Evolutionary conservation across 1,284 basidiomycete genomes (phyloP).

Genomic region (Malassezia psittaci): DNA sequence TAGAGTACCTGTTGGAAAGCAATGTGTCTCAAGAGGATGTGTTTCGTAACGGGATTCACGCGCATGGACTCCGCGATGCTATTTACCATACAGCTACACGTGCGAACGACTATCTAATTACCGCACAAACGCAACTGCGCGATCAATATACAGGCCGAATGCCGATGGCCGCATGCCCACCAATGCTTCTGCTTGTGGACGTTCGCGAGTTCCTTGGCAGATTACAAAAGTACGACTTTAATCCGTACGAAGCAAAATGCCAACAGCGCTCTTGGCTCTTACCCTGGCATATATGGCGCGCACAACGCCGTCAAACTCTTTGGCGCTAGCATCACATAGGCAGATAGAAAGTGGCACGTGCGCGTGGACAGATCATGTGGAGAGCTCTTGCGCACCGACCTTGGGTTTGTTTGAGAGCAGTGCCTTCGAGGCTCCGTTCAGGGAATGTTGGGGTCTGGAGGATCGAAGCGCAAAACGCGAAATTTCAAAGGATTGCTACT

Average conservation of each 20-base stretch:
- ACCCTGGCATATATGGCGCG: conserved; percentile 72
- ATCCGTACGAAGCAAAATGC: conserved; percentile 65
- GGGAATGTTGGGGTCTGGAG: conserved; percentile 1
- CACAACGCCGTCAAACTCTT: conserved; percentile 41
- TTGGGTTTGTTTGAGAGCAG: no score
- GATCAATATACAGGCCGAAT: conserved; percentile 56
- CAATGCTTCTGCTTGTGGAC: conserved; percentile 68
- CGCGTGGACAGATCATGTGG: not conserved
- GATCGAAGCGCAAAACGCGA: conserved; percentile 34
- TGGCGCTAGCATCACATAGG: not conserved
- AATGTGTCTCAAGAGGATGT: conserved; percentile 77
- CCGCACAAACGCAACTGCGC: conserved; percentile 67
- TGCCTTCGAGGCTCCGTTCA: not conserved
- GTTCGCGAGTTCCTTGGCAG: conserved; percentile 63
- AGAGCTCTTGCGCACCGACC: not conserved
- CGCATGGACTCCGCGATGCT: conserved; percentile 59
- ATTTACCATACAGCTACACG: conserved; percentile 79
- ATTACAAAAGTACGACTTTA: conserved; percentile 68
- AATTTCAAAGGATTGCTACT: conserved; percentile 46
- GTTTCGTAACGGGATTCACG: conserved; percentile 60
- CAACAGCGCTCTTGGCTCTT: conserved; percentile 71
- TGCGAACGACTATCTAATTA: conserved; percentile 80
- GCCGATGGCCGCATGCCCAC: conserved; percentile 60
- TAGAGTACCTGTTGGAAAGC: conserved; percentile 69
- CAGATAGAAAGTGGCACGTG: not conserved